phyloP scores from a whole-genome alignment of 257 asterid species.

The Rhazya stricta region DNA sequence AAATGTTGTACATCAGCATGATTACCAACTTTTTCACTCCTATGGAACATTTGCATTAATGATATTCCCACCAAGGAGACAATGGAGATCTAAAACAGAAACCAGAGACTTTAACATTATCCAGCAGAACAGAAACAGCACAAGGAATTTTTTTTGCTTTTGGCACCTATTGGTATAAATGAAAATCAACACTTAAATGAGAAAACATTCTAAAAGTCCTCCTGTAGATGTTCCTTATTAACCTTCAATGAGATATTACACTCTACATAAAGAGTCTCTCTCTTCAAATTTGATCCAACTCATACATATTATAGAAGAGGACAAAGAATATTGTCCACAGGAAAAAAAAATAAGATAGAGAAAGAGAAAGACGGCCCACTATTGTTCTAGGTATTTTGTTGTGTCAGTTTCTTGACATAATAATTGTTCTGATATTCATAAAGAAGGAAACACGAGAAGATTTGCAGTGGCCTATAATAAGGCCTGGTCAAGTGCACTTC shows the following conservation, averaged over 20 bases:
- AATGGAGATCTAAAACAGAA: not conserved
- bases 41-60: not conserved
- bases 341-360: not conserved
- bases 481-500: not conserved
- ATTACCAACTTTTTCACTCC: not conserved
- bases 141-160: too few species aligned
- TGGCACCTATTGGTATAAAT: not conserved
- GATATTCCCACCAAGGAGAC: slow-evolving; percentile 3
- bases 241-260: not conserved
- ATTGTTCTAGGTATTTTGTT: not conserved
- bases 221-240: not conserved
- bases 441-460: not conserved
- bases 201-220: not conserved
- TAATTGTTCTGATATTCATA: not conserved
- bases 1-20: not conserved
- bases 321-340: not conserved
- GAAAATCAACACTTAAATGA: not conserved
- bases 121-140: not conserved
- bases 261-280: not conserved
- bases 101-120: not conserved
- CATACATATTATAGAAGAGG: not conserved
- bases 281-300: not conserved
- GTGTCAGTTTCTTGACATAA: not conserved
- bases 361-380: not conserved
- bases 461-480: not conserved